Evolutionary conservation across 108 stramenopile species (phyloP), one percentile per base, ranked within the genome.

Genomic region (Cylindrotheca fusiformis): DNA sequence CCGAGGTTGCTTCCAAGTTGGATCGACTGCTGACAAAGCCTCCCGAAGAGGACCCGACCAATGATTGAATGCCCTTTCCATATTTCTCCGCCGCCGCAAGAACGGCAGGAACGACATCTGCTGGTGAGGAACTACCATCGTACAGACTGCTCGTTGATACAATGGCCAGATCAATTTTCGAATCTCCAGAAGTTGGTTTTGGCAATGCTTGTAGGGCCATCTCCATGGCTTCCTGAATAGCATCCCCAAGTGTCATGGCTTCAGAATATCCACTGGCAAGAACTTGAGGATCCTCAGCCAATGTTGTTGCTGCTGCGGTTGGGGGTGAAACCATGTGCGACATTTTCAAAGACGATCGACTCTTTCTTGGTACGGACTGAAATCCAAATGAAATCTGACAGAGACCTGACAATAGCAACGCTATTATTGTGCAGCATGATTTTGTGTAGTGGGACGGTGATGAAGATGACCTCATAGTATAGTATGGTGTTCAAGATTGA

Each of bases 31-130:
- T 67, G 53, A 93, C 76, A 65, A 85, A 63, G 4, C 92, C 92
- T 33, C 88, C 88, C 18, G 73, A 75, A 10, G 88, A 83, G 54
- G 75, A 72, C 17, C 92, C 92, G 4, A 93, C 68, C 25, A 93
- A 28, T 36, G 88, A 60, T 31, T 80, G 58, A 48, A 90, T 78
- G 0, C 46, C 55, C 18, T 51, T 55, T 31, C 71, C 77, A 26
- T 68, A 66, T 8, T 32, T 41, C 19, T 44, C 44, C 22, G 81
- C 69, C 5, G 60, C 55, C 26, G 59, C 55, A 32, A 83, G 31
- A n/a, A 88, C 50, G 21, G 81, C 58, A 14, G 82, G 80, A 8
- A 84, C 69, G 4, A 82, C 74, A 8, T 68, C 58, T 1, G 74
- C 51, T 21, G 69, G 72, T 8, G 33, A 60, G 20, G 75, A 36